Conservation (phyloP, 2,329 filamentous ascomycete species). For the Epichloe coenophiala region DNA sequence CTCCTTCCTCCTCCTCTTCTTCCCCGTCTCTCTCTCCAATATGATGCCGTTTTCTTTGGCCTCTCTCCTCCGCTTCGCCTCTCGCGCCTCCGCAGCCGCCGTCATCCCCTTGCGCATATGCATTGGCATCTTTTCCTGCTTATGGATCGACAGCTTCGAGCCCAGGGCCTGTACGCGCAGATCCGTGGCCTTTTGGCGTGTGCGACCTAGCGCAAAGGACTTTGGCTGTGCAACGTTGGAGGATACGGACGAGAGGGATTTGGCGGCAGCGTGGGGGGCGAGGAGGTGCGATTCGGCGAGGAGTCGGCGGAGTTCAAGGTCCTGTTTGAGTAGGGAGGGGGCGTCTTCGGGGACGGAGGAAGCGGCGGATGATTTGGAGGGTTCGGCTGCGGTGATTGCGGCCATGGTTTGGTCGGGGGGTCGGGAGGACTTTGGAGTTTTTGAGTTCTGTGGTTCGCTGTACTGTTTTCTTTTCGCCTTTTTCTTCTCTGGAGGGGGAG, state of each 20-base stretch:
- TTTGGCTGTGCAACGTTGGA: slow-evolving; percentile 24
- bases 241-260: slow-evolving; percentile 25
- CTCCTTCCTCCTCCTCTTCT: slow-evolving; percentile 25
- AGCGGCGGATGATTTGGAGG: slow-evolving; percentile 12
- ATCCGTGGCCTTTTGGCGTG: slow-evolving; percentile 70
- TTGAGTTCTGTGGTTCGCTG: background rate
- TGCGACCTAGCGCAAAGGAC: slow-evolving; percentile 47
- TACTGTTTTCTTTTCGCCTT: background rate
- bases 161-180: slow-evolving; percentile 71
- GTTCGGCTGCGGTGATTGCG: slow-evolving; percentile 3
- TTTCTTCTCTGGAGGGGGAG: background rate
- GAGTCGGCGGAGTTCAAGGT: slow-evolving; percentile 81
- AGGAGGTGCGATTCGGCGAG: slow-evolving; percentile 87
- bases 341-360: slow-evolving; percentile 40
- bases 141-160: slow-evolving; percentile 59
- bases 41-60: slow-evolving; percentile 86
- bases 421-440: slow-evolving; percentile 28
- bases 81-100: slow-evolving; percentile 49
- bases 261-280: slow-evolving; percentile 32
- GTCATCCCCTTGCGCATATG: slow-evolving; percentile 73
- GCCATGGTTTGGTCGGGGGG: slow-evolving; percentile 25
- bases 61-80: slow-evolving; percentile 59
- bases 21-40: slow-evolving; percentile 47
- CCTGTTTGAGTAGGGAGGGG: slow-evolving; percentile 68
- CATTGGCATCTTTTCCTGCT: slow-evolving; percentile 82